Conservation (phyloP, 768 basidiomycete genomes). For the Suillus lakei region DNA sequence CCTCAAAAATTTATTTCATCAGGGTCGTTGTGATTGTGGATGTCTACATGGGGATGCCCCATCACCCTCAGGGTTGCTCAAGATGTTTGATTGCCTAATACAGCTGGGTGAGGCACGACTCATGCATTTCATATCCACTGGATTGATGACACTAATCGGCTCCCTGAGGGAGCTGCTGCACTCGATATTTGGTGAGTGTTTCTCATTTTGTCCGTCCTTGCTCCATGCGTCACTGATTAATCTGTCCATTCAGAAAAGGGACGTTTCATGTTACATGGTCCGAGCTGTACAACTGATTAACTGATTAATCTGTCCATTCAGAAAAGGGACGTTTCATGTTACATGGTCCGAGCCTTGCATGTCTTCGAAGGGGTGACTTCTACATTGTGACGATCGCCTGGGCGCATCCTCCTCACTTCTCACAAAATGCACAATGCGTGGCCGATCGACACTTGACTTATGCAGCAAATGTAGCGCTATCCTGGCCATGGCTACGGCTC, state of each 20-base stretch:
- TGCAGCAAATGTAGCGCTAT: not conserved
- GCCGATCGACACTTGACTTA: not conserved
- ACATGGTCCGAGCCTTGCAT: too few relatives aligned
- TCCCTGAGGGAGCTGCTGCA: not conserved
- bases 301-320: too few relatives aligned
- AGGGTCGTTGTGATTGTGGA: not conserved
- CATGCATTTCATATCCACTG: not conserved
- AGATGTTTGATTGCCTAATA: not conserved
- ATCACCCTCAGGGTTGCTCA: not conserved
- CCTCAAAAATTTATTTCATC: not conserved
- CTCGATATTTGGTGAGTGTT: not conserved
- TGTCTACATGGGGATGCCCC: not conserved
- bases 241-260: too few relatives aligned
- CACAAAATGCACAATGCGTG: too few relatives aligned
- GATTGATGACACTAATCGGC: not conserved
- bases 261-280: too few relatives aligned
- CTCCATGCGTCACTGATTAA: too few relatives aligned
- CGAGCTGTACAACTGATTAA: too few relatives aligned
- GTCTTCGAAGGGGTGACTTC: too few relatives aligned
- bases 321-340: too few relatives aligned
- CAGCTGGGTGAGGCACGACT: not conserved
- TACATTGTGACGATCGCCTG: not conserved
- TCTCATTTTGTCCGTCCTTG: not conserved
- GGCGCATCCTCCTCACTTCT: too few relatives aligned
- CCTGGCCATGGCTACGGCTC: not conserved